Evolutionary conservation across 306 rosid species (phyloP), one percentile per base, ranked within the genome.

Genomic region (Sicyos edulis): DNA sequence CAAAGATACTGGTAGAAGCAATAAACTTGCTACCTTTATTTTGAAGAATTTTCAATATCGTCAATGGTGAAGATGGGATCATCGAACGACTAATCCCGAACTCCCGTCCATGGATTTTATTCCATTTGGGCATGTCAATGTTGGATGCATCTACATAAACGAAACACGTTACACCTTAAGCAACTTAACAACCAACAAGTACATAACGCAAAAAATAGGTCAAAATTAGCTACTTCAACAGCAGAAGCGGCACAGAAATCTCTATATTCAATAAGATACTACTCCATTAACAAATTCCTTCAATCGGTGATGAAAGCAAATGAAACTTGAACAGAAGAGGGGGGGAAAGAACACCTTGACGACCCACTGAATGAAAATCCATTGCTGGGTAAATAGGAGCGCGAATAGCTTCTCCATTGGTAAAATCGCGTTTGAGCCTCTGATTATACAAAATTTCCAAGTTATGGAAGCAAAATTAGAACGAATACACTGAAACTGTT

Each of bases 111-210:
- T 86, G 45, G 21, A 77, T 2, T 67, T 77, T 81, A 66, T 34
- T 81, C 87, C 84, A 86, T n/a, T 79, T 79, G 42, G 83, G 75
- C 63, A 72, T 74, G 61, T 72, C 82, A 54, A 77, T 32, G 29
- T 21, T 12, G 29, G 70, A 26, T 54, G 54, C 55, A 59, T 51
- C 77, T 74, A 65, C 77, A 59, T 14, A 42, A 22, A 61, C 17
- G 32, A 9, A 40, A 59, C 65, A 55, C 17, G 3, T 26, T 1
- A 26, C 5, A 42, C 42, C 55, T 3, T 58, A 8, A 40, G 64
- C 51, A 11, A 47, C 15, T 63, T 19, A 54, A 44, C 67, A 73
- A 54, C 49, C 16, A 42, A 45, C 6, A 7, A 10, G 14, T n/a
- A 12, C n/a, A 37, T 17, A 24, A 15, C 59, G 22, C 55, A 45